Percentiles rank a stretch among this genome's conserved stretches.
These are phyloP conservation scores for Simplicillium aogashimaense DNA, from an alignment of 2,329 filamentous ascomycete genomes.

Conservation along the genomic window DNA sequence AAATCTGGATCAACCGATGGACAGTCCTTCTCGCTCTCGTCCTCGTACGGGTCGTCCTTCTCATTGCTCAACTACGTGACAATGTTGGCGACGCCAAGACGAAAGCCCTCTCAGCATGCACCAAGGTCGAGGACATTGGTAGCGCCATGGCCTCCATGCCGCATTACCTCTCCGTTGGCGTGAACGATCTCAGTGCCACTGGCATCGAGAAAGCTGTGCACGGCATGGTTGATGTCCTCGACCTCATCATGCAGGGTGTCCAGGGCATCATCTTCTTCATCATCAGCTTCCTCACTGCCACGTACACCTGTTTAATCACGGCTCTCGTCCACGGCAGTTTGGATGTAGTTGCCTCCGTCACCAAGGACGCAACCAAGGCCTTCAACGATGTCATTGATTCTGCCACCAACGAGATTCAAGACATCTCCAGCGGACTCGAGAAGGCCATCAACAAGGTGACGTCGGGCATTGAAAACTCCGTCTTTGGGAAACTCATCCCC, in stretches of 20 bases:
- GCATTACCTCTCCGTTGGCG: constrained; percentile 79
- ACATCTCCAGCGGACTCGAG: constrained; percentile 38
- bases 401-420: constrained; percentile 51
- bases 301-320: constrained; percentile 82
- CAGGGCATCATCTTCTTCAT: constrained; percentile 84
- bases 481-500: constrained; percentile 39
- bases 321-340: constrained; percentile 73
- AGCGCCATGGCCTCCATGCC: constrained; percentile 98
- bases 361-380: constrained; percentile 40
- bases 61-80: constrained; percentile 61
- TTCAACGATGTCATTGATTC: constrained; percentile 40
- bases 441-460: constrained; percentile 40
- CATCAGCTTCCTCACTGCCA: constrained; percentile 84
- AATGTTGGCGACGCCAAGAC: constrained; percentile 67
- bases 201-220: constrained; percentile 73
- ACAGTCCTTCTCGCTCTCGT: constrained; percentile 82
- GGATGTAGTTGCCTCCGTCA: constrained; percentile 48
- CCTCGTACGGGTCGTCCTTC: constrained; percentile 69
- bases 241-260: constrained; percentile 71
- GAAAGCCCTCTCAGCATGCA: constrained; percentile 82
- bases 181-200: constrained; percentile 75
- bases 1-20: constrained; percentile 97
- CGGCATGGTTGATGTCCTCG: constrained; percentile 69
- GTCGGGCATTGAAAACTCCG: constrained; percentile 27
- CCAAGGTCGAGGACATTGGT: constrained; percentile 83